phyloP scores from a whole-genome alignment of 768 basidiomycete species.

The Mycena floridula region DNA sequence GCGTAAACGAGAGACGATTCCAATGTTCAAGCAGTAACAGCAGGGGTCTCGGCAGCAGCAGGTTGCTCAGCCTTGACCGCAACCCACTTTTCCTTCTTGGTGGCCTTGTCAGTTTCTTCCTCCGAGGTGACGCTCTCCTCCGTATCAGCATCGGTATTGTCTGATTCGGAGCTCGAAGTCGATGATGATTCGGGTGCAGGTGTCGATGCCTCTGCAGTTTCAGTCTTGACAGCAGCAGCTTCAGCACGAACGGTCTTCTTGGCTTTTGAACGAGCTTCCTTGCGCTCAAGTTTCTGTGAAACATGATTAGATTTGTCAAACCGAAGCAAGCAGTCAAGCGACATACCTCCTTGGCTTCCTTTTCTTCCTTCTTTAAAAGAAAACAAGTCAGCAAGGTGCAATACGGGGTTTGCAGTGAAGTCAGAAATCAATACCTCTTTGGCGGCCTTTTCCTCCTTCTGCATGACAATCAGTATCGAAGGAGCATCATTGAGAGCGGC shows the following conservation, averaged over 20 bases:
- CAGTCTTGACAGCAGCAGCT: constrained; percentile 29
- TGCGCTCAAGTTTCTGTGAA: constrained; percentile 47
- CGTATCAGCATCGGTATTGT: constrained; percentile 63
- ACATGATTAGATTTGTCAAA: constrained; percentile 7
- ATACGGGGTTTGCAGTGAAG: neutral
- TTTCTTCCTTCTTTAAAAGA: constrained; percentile 34
- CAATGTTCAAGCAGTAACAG: constrained; percentile 2
- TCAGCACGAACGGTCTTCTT: constrained; percentile 38
- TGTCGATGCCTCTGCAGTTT: constrained; percentile 17
- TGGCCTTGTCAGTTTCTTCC: constrained; percentile 46
- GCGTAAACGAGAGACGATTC: no score
- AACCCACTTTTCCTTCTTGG: constrained; percentile 69
- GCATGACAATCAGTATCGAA: neutral
- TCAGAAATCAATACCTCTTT: constrained; percentile 41
- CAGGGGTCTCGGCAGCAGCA: constrained; percentile 15
- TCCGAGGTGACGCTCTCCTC: constrained; percentile 76
- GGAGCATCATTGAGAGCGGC: neutral
- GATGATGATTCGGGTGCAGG: constrained; percentile 3
- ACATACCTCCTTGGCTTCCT: constrained; percentile 40
- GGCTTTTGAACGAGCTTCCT: constrained; percentile 48
- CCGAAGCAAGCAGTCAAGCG: neutral
- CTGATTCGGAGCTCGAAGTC: constrained; percentile 51
- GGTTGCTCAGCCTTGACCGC: constrained; percentile 45
- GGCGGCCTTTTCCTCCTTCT: constrained; percentile 48
- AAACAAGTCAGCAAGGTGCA: constrained; percentile 13